Evolutionary conservation across 2,329 filamentous ascomycete species (phyloP), one percentile per base, ranked within the genome.

Genomic region (Zopfia rhizophila): DNA sequence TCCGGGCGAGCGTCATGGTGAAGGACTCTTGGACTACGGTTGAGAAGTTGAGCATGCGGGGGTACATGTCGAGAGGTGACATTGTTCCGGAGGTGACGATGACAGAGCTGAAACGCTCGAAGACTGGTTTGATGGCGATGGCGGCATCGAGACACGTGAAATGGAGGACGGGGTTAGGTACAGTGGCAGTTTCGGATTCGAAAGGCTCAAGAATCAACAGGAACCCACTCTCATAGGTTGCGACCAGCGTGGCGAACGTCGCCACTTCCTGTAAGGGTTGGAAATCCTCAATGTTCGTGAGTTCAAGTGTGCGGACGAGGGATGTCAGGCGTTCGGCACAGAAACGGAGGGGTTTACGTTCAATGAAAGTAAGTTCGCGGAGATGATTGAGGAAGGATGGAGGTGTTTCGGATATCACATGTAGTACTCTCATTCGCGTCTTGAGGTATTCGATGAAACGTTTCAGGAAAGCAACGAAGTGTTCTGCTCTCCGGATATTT

Each of bases 51-150:
- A 99, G 85, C 92, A 99, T 99, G 66, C 96, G 97, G 0, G 94
- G 95, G 65, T 99, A 99, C 89, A 99, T 99, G 69, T 99, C 95
- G 3, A 99, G 76, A 0, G 94, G 94, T 1, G 94, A 97, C 51
- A 99, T 91, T 2, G 94, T 99, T 53, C 94, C 94, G 0, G 94
- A 97, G 0, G 94, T 99, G 68, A 99, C 97, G 66, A 99, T 96
- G 55, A 99, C 94, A 1, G 94, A 97, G 71, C 90, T 92, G 72
- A 99, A 99, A 38, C 94, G 87, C 48, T 99, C 93, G 65, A 99
- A 97, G 4, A 99, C 93, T 0, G 94, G 94, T 53, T 94, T 95
- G 65, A 99, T 99, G 29, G 95, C 94, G 56, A 99, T 99, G 0
- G 95, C 94, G 3, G 94, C 94, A 72, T 99, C 94, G 16, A 99